Evolutionary conservation across 441 rosid genomes (phyloP).

Genomic region (Jatropha multifida): DNA sequence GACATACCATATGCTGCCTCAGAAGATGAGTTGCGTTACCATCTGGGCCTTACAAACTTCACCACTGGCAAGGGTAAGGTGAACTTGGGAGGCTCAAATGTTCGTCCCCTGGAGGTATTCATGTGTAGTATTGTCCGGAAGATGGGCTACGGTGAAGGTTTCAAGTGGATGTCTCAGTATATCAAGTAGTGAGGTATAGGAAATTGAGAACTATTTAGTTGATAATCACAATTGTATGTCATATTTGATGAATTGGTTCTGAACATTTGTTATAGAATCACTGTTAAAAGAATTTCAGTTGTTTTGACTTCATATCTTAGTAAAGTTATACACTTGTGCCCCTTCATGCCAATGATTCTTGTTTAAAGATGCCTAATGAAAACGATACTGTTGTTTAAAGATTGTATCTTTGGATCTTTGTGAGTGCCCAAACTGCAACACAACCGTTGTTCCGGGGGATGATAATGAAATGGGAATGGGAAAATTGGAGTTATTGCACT

Average conservation of each 20-base stretch:
- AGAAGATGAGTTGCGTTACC: conserved; percentile 73
- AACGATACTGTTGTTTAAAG: too few relatives aligned
- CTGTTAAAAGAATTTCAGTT: conserved; percentile 16
- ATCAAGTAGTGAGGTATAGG: conserved; percentile 35
- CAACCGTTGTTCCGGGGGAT: too few relatives aligned
- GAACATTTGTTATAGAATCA: conserved; percentile 14
- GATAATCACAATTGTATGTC: conserved; percentile 17
- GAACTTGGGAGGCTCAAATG: conserved; percentile 46
- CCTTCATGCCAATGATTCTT: neutral
- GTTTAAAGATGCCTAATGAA: neutral
- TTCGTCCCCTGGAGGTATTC: conserved; percentile 71
- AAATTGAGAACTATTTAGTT: conserved; percentile 10
- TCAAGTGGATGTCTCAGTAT: conserved; percentile 74
- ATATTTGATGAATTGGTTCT: conserved; percentile 12
- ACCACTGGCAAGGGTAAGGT: conserved; percentile 77
- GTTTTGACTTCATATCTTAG: conserved; percentile 8
- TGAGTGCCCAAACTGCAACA: too few relatives aligned
- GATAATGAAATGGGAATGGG: too few relatives aligned
- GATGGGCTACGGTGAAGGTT: conserved; percentile 77
- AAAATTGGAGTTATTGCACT: too few relatives aligned
- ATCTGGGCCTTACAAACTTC: conserved; percentile 74
- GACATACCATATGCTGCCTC: conserved; percentile 83
- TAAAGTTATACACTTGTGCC: conserved; percentile 12
- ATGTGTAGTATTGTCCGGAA: conserved; percentile 77
- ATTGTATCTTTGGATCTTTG: too few relatives aligned